These are phyloP conservation scores for Ganoderma meredithae DNA, from an alignment of 1,284 basidiomycete genomes.

Conservation along the genomic window DNA sequence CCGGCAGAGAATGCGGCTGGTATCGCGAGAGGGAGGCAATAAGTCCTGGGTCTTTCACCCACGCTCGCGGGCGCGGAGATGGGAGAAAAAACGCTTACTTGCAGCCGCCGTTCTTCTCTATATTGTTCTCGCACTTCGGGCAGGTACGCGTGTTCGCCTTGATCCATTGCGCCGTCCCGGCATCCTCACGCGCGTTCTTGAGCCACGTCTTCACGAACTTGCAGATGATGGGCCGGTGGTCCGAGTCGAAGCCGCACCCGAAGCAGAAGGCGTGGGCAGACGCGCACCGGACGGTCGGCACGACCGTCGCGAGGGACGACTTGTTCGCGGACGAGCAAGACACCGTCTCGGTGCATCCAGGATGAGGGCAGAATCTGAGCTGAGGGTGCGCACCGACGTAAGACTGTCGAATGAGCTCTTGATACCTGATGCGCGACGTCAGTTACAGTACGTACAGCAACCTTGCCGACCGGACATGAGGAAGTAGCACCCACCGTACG, in stretches of 20 bases:
- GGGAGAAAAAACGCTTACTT: constrained; percentile 51
- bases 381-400: constrained; percentile 66
- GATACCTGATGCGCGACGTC: constrained; percentile 49
- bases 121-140: constrained; percentile 68
- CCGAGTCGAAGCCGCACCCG: constrained; percentile 57
- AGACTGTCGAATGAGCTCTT: constrained; percentile 61
- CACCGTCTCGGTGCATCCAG: constrained; percentile 44
- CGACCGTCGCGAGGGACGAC: constrained; percentile 55
- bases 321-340: constrained; percentile 44
- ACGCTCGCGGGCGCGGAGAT: not conserved
- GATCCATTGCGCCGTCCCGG: constrained; percentile 76
- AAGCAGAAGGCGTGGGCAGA: constrained; percentile 61
- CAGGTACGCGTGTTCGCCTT: constrained; percentile 76
- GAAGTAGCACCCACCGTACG: constrained; percentile 43
- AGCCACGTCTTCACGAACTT: constrained; percentile 65
- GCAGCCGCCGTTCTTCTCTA: constrained; percentile 80
- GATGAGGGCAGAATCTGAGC: constrained; percentile 65
- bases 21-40: constrained; percentile 4
- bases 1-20: constrained; percentile 54
- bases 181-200: constrained; percentile 73
- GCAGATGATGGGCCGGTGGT: constrained; percentile 71
- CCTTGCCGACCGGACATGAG: not conserved
- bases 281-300: constrained; percentile 65
- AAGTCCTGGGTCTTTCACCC: constrained; percentile 41
- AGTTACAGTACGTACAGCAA: not conserved